Evolutionary conservation across 1,284 basidiomycete species (phyloP).

Genomic region (Ceratobasidium papillatum): DNA sequence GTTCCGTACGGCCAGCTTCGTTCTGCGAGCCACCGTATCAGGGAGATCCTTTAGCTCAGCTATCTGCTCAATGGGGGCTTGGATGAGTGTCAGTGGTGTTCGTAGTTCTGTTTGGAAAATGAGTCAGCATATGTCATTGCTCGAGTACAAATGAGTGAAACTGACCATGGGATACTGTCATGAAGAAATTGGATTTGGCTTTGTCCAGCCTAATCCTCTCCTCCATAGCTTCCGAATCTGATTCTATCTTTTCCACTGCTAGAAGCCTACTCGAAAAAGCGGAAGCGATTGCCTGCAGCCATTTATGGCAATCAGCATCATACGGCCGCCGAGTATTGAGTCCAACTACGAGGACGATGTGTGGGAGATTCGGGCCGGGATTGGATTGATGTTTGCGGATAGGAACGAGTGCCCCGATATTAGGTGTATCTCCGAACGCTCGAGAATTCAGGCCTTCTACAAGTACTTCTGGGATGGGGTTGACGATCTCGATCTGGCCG

Average conservation of each 20-base stretch:
- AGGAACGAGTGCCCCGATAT: constrained; percentile 11
- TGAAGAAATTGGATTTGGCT: constrained; percentile 52
- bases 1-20: constrained; percentile 49
- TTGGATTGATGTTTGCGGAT: neutral
- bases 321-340: constrained; percentile 43
- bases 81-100: constrained; percentile 51
- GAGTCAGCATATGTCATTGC: constrained; percentile 39
- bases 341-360: constrained; percentile 38
- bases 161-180: constrained; percentile 49
- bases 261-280: neutral
- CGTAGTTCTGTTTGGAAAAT: constrained; percentile 45
- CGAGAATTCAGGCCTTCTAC: neutral
- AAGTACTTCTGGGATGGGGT: neutral
- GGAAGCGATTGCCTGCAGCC: constrained; percentile 1
- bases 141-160: neutral
- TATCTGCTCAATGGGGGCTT: constrained; percentile 50
- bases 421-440: constrained; percentile 14
- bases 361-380: constrained; percentile 3
- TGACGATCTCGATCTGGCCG: neutral
- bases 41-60: constrained; percentile 36
- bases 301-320: constrained; percentile 29
- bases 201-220: constrained; percentile 49
- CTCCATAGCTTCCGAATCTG: neutral
- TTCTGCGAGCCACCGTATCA: constrained; percentile 43
- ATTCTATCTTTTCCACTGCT: constrained; percentile 14